Percentiles rank a stretch among this genome's conserved stretches.
Evolutionary conservation across 1,284 basidiomycete species (phyloP).

Genomic region (Polyporus tsugae): DNA sequence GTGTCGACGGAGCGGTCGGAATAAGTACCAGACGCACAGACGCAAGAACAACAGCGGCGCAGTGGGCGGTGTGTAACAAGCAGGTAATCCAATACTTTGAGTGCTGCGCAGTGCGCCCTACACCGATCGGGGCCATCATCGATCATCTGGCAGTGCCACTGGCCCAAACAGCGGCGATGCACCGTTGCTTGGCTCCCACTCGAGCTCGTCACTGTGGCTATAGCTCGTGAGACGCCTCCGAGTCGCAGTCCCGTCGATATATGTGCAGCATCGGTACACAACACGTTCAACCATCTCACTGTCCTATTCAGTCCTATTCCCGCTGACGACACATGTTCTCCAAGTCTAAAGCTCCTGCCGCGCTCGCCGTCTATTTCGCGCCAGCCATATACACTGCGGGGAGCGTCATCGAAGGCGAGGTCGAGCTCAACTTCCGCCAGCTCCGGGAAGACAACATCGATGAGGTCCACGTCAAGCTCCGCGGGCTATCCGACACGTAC

Average conservation of each 20-base stretch:
- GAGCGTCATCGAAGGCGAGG: constrained; percentile 32
- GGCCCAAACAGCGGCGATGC: background rate
- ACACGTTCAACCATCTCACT: background rate
- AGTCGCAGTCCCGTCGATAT: background rate
- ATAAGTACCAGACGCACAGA: too few relatives aligned
- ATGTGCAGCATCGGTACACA: background rate
- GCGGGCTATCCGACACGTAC: constrained; percentile 33
- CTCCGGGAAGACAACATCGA: constrained; percentile 32
- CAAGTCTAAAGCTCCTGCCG: background rate
- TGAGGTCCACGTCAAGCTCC: constrained; percentile 35
- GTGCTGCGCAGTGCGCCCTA: too few relatives aligned
- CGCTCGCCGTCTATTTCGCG: constrained; percentile 1
- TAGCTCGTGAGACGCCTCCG: background rate
- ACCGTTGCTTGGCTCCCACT: background rate
- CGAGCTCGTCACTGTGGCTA: background rate
- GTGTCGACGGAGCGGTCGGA: too few relatives aligned
- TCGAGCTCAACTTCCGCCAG: constrained; percentile 31
- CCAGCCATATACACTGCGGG: constrained; percentile 20
- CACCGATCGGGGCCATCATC: too few relatives aligned
- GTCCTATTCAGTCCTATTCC: background rate
- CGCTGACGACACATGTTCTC: background rate
- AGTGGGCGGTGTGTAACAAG: too few relatives aligned
- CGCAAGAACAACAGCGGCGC: too few relatives aligned
- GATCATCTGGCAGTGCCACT: too few relatives aligned
- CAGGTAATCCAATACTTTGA: too few relatives aligned